Percentiles rank a stretch among this genome's conserved stretches.
phyloP scores from a whole-genome alignment of 208 protist genomes.

The Trypanosoma scelopori region DNA sequence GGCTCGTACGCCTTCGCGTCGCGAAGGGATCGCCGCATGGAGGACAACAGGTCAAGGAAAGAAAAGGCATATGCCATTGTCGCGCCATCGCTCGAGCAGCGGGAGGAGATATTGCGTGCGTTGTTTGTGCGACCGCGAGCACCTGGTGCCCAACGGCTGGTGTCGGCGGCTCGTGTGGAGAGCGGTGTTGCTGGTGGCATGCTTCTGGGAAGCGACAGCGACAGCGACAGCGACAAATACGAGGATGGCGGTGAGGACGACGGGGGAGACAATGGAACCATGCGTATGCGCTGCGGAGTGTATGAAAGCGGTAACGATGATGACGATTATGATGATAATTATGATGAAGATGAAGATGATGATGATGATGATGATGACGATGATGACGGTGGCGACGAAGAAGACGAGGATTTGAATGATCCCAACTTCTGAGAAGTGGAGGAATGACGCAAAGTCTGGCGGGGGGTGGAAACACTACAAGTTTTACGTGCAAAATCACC shows the following conservation, averaged over 20 bases:
- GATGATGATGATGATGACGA: constrained; percentile 29
- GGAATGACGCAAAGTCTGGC: no score
- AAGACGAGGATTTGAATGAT: no score
- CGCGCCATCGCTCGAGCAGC: constrained; percentile 12
- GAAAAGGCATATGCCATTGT: constrained; percentile 5
- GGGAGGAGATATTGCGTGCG: constrained; percentile 21
- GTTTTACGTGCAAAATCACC: no score
- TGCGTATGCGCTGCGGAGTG: constrained; percentile 1
- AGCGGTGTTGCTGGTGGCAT: background rate
- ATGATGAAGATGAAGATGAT: constrained; percentile 25
- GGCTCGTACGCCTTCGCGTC: constrained; percentile 68
- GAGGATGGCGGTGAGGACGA: constrained; percentile 29
- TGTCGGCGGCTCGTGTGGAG: background rate
- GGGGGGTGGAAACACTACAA: no score
- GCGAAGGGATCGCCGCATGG: constrained; percentile 42
- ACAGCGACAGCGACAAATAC: constrained; percentile 32
- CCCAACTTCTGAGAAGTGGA: no score
- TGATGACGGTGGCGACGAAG: constrained; percentile 33
- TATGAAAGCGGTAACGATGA: constrained; percentile 10
- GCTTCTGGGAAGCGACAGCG: constrained; percentile 9
- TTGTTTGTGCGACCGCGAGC: constrained; percentile 12
- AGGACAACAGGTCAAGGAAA: constrained; percentile 7
- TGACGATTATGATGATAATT: constrained; percentile 22
- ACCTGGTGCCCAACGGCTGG: background rate
- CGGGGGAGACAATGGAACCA: constrained; percentile 11